Evolutionary conservation across 768 basidiomycete species (phyloP).

Genomic region (Rhizopogon vinicolor): DNA sequence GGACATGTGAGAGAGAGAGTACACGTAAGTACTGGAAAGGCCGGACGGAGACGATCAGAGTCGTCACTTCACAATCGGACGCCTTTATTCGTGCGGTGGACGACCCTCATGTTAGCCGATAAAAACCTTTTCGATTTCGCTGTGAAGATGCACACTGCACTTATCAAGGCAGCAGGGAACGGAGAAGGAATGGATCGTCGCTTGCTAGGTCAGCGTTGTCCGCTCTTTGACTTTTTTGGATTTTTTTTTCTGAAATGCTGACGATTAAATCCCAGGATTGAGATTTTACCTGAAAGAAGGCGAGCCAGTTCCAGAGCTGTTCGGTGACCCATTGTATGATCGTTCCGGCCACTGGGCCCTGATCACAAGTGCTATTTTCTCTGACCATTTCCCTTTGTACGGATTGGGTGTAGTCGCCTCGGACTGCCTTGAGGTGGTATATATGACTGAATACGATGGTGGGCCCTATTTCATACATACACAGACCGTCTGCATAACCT

Average conservation of each 20-base stretch:
- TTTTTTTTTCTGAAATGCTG: not conserved
- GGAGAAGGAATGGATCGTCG: slow-evolving; percentile 85
- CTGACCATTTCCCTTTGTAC: slow-evolving; percentile 75
- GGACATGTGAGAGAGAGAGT: slow-evolving; percentile 91
- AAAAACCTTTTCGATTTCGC: slow-evolving; percentile 52
- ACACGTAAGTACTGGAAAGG: slow-evolving; percentile 88
- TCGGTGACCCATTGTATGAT: slow-evolving; percentile 66
- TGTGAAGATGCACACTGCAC: slow-evolving; percentile 55
- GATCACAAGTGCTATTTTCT: slow-evolving; percentile 86
- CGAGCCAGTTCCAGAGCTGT: slow-evolving; percentile 66
- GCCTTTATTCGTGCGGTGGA: slow-evolving; percentile 78
- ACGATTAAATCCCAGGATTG: slow-evolving; percentile 45
- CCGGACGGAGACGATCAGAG: slow-evolving; percentile 89
- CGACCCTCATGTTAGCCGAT: slow-evolving; percentile 30
- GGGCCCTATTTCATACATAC: not conserved
- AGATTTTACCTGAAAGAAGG: slow-evolving; percentile 59
- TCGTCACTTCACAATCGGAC: slow-evolving; percentile 72
- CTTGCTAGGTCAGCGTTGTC: slow-evolving; percentile 58
- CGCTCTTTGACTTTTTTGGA: not conserved
- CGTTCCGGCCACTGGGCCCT: slow-evolving; percentile 82
- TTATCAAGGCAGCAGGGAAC: slow-evolving; percentile 59
- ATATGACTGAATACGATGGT: slow-evolving; percentile 86
- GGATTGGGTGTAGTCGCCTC: slow-evolving; percentile 96
- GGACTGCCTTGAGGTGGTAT: slow-evolving; percentile 91
- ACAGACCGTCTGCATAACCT: slow-evolving; percentile 81